Conservation (phyloP, 148 eudicot species). For the Vaccinium macrocarpon region DNA sequence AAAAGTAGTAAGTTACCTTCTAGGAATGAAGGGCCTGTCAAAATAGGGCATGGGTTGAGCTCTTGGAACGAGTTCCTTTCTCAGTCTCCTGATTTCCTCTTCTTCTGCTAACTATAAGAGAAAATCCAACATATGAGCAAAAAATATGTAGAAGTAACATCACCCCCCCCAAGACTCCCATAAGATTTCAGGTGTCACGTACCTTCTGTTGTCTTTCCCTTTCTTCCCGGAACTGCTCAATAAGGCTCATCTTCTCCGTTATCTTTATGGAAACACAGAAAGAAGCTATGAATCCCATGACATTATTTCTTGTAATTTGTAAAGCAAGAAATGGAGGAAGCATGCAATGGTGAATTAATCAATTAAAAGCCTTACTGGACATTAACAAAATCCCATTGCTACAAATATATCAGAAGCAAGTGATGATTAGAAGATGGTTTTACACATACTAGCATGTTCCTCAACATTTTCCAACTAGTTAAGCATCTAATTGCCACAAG, state of each 20-base stretch:
- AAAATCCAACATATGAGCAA: constrained; percentile 10
- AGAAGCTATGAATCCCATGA: background rate
- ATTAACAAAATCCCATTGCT: background rate
- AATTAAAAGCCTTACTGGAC: background rate
- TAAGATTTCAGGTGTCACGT: background rate
- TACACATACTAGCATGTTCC: background rate
- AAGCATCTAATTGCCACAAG: background rate
- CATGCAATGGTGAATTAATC: background rate
- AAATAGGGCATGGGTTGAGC: constrained; percentile 99
- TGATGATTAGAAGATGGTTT: background rate
- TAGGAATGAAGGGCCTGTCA: constrained; percentile 87
- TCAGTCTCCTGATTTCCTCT: constrained; percentile 73
- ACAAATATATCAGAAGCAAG: background rate
- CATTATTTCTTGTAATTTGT: too few species aligned
- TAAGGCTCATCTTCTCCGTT: constrained; percentile 51
- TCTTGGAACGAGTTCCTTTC: constrained; percentile 85
- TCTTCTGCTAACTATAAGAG: constrained; percentile 67
- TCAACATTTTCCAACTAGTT: background rate
- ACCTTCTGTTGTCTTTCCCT: constrained; percentile 85
- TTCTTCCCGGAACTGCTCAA: constrained; percentile 71
- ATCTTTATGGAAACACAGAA: constrained; percentile 41
- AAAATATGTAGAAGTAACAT: background rate
- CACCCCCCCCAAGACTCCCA: background rate
- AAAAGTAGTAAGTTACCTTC: constrained; percentile 46
- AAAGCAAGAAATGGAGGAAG: background rate